Base-by-base conservation (phyloP, 2,329 filamentous ascomycete species). In the Diplodia sapinea region DNA sequence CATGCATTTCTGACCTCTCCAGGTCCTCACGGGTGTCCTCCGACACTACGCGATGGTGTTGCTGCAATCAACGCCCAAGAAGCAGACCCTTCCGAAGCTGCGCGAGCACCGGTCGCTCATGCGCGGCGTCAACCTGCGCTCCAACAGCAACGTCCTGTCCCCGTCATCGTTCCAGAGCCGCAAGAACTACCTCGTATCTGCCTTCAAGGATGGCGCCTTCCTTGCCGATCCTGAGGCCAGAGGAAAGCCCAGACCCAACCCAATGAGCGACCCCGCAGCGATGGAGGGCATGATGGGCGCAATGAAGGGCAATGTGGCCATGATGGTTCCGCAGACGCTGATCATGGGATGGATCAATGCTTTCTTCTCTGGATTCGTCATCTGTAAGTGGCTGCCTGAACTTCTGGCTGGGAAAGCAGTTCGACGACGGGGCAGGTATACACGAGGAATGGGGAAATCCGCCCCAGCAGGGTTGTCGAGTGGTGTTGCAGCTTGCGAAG, bases 221-320 rank as follows among this genome's bases (percentile, higher is more conserved):
- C 84, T 99, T 57, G 97, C 97, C 78, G 92, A 96, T 70, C 94
- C 93, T 1, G 92, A 95, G 66, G 88, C 85, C 75, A 89, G 91
- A 76, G 94, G 94, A 64, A 92, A 97, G 81, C 91, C 93, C 3
- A 90, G 93, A 23, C 88, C 92, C 47, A 99, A 98, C 81, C 95
- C 95, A 4, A 93, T 99, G 88, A 92, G 91, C 12, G 95, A 99
- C 79, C 96, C 96, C 26, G 91, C 91, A 57, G 93, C 92, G 68
- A 99, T 99, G 95, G 96, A 99, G 77, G 94, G 94, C 73, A 99
- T 99, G 95, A 99, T 99, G 95, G 94, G 95, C 73, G 97, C 97
- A 93, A 96, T 99, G 92, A 99, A 99, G 87, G 94, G 94, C 68
- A 97, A 99, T 78, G 97, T 99, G 91, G 94, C 95, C 71, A 99